phyloP scores from a whole-genome alignment of 2,329 filamentous ascomycete genomes.

The Cytospora leucostoma region DNA sequence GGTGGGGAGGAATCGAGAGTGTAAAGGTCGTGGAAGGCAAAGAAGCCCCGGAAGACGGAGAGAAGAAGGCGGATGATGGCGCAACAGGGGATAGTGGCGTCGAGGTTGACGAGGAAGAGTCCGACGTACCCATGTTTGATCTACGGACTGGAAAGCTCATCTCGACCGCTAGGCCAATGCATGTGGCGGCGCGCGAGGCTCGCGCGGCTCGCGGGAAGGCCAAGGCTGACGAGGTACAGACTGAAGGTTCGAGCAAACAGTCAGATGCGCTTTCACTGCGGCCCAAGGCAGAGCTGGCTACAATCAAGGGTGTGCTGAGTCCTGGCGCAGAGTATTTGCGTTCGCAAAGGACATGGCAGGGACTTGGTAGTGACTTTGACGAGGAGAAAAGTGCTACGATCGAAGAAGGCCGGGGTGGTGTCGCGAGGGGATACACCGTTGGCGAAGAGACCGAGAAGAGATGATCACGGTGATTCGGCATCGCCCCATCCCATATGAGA shows the following conservation, averaged over 20 bases:
- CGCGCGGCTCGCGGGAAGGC: constrained; percentile 17
- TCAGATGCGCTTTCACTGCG: constrained; percentile 56
- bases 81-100: constrained; percentile 25
- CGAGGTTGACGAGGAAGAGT: constrained; percentile 61
- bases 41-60: constrained; percentile 31
- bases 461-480: background rate
- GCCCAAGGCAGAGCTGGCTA: constrained; percentile 70
- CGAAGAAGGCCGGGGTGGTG: constrained; percentile 83
- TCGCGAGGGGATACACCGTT: constrained; percentile 85
- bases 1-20: constrained; percentile 83
- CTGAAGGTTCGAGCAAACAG: constrained; percentile 29
- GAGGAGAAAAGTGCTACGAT: constrained; percentile 65
- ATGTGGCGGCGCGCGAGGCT: constrained; percentile 42
- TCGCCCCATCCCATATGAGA: background rate
- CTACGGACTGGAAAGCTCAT: constrained; percentile 84
- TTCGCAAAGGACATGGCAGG: constrained; percentile 85
- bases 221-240: constrained; percentile 20
- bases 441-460: constrained; percentile 51
- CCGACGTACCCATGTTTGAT: constrained; percentile 87
- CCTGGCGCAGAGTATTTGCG: constrained; percentile 87
- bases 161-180: constrained; percentile 76
- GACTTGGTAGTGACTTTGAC: constrained; percentile 83
- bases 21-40: constrained; percentile 50
- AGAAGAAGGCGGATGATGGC: constrained; percentile 29
- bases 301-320: constrained; percentile 83